These are phyloP conservation scores for Aphanomyces invadans DNA, from an alignment of 352 stramenopile genomes.

Conservation along the genomic window DNA sequence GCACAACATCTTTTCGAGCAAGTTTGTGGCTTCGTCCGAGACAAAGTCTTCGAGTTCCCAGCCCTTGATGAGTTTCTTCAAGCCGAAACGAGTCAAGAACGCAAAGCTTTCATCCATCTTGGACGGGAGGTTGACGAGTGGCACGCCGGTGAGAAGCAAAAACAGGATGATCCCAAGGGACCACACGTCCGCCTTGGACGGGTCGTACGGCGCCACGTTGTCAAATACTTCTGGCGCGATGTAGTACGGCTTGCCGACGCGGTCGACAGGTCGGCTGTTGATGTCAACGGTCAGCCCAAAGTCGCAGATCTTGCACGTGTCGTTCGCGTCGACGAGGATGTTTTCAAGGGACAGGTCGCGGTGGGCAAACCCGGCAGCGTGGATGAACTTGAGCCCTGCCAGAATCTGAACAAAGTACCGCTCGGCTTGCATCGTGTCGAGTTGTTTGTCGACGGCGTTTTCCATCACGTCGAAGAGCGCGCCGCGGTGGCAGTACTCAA, in stretches of 20 bases:
- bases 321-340: constrained; percentile 55
- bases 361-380: constrained; percentile 66
- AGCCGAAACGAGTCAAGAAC: constrained; percentile 6
- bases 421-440: constrained; percentile 31
- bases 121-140: constrained; percentile 21
- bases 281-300: constrained; percentile 58
- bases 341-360: constrained; percentile 79
- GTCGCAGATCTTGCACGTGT: constrained; percentile 71
- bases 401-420: constrained; percentile 66
- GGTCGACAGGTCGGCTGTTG: constrained; percentile 31
- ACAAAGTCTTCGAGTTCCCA: constrained; percentile 26
- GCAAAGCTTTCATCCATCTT: constrained; percentile 25
- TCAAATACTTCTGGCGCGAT: constrained; percentile 64
- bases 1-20: constrained; percentile 88
- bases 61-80: constrained; percentile 14
- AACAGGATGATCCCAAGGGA: constrained; percentile 76
- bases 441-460: constrained; percentile 36
- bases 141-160: constrained; percentile 46
- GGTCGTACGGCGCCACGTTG: constrained; percentile 42
- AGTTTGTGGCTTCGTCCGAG: constrained; percentile 56
- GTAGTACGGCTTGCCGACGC: constrained; percentile 69
- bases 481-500: constrained; percentile 54
- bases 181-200: constrained; percentile 61
- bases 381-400: constrained; percentile 56
- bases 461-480: constrained; percentile 66